Conservation (phyloP, 768 basidiomycete species). For the Leccinum fibrillosum region DNA sequence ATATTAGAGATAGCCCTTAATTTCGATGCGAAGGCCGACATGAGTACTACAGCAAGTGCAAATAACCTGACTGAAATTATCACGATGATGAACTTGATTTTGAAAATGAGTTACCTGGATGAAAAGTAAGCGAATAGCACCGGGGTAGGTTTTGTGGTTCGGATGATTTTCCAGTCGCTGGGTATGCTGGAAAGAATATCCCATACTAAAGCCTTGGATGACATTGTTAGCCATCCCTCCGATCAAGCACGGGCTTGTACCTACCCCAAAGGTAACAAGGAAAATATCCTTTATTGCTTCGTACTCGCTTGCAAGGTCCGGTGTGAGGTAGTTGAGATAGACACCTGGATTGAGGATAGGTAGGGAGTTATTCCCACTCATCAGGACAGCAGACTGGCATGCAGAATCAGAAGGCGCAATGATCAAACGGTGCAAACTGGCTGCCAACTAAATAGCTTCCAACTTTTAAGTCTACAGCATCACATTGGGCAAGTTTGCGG, state of each 20-base stretch:
- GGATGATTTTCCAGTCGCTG: constrained; percentile 18
- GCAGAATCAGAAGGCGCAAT: neutral
- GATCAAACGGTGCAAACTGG: neutral
- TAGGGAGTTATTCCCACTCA: constrained; percentile 2
- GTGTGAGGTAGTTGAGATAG: constrained; percentile 28
- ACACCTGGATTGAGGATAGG: constrained; percentile 19
- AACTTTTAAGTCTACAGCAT: neutral
- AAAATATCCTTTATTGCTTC: constrained; percentile 16
- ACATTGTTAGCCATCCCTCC: neutral
- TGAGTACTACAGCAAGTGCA: constrained; percentile 17
- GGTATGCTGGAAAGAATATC: constrained; percentile 25
- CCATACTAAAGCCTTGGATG: constrained; percentile 21
- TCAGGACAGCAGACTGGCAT: neutral
- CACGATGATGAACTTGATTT: neutral
- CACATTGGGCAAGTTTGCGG: neutral
- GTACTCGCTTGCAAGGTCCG: constrained; percentile 17
- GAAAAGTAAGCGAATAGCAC: constrained; percentile 22
- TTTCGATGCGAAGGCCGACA: constrained; percentile 6
- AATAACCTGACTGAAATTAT: constrained; percentile 11
- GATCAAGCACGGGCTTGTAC: neutral
- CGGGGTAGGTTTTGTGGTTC: constrained; percentile 10
- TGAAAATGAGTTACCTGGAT: constrained; percentile 16
- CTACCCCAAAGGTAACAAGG: constrained; percentile 23
- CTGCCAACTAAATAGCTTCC: neutral
- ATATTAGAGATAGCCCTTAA: neutral